These are phyloP conservation scores for Monotropa hypopitys DNA, from an alignment of 179 eudicot species.

Conservation along the genomic window DNA sequence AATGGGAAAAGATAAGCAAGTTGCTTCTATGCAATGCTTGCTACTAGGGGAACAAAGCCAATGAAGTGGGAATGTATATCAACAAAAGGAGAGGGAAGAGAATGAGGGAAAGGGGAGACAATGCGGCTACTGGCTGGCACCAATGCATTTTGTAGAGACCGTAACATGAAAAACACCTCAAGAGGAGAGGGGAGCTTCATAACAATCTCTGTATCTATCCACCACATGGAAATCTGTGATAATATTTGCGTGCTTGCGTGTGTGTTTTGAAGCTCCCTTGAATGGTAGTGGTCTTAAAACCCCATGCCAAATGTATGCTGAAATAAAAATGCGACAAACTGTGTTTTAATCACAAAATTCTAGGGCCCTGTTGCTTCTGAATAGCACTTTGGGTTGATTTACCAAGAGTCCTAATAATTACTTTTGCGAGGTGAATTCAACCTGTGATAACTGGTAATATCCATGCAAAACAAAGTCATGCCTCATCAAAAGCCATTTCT, in stretches of 20 bases:
- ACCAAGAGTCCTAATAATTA: not conserved
- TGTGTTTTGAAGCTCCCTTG: not conserved
- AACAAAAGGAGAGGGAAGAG: slow-evolving; percentile 13
- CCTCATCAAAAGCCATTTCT: not conserved
- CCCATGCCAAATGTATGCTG: not conserved
- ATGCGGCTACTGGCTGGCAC: not conserved
- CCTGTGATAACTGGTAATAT: not conserved
- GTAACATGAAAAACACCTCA: slow-evolving; percentile 6
- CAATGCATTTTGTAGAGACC: slow-evolving; percentile 5
- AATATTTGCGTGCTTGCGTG: no score
- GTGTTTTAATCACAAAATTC: not conserved
- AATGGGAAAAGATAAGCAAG: not conserved
- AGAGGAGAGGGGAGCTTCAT: not conserved
- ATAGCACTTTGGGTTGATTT: not conserved
- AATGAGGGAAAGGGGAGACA: slow-evolving; percentile 14
- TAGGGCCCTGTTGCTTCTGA: not conserved
- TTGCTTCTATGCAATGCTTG: not conserved
- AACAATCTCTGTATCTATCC: not conserved
- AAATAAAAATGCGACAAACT: not conserved
- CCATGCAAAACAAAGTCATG: not conserved
- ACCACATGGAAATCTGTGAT: not conserved
- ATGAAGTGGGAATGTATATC: slow-evolving; percentile 4
- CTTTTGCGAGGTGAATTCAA: not conserved
- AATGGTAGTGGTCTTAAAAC: not conserved
- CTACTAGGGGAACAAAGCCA: slow-evolving; percentile 3